Evolutionary conservation across 129 eudicot species (phyloP), one percentile per base, ranked within the genome.

Genomic region (Lactuca saligna): DNA sequence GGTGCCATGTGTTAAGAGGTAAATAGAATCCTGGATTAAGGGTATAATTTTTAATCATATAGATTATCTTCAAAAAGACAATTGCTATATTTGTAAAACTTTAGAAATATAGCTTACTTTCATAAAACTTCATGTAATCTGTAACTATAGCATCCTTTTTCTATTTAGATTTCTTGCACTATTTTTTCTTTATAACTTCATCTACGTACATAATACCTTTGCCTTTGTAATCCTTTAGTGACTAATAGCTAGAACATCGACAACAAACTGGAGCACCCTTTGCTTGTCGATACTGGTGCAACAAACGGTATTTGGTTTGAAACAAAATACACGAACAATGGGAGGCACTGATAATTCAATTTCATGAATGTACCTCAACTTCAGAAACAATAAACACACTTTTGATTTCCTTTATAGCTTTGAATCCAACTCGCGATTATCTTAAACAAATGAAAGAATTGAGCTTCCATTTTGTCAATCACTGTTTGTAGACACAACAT

Each of bases 121-220:
- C 20, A 20, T 20, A 20, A 20, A 20, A 20, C 20, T 20, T 20
- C 20, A 20, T 20, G 0, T 20, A 0, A 20, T 20, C 20, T 20
- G 20, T 20, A 1, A 20, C 20, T 20, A 20, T 20, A 20, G 20
- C 20, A 20, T 20, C 20, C 1, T 20, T 0, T 20, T 20, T 20
- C 20, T 68, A 79, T 54, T 79, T 79, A 34, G 83, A 79, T 37
- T 74, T 79, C 79, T 80, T 74, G 37, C 80, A 76, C 55, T 68
- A 77, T 37, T 80, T 80, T 72, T 74, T 74, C n/a, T 80, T 80
- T 9, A 74, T 74, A 55, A 80, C 83, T 38, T 80, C 83, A 7
- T 80, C 80, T 7, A 80, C 66, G 54, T 80, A 80, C n/a, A n/a
- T n/a, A n/a, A n/a, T 80, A 29, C 83, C 83, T 76, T 74, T 80